Evolutionary conservation across 768 basidiomycete species (phyloP).

Genomic region (Filobasidium wieringae): DNA sequence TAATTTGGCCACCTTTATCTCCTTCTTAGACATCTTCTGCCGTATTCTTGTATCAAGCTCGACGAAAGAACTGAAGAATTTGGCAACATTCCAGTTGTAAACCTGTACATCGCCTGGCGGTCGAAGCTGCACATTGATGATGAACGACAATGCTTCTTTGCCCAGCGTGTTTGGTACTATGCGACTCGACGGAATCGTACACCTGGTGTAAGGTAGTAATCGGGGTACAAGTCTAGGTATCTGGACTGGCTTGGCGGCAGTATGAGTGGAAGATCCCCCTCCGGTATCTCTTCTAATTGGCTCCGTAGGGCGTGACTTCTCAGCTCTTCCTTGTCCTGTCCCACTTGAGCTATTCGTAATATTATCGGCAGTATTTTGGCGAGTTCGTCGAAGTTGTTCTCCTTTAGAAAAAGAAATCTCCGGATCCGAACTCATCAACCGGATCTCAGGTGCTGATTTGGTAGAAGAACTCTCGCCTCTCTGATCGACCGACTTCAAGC

Average conservation of each 20-base stretch:
- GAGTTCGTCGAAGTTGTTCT: not conserved
- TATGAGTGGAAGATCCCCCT: too few relatives aligned
- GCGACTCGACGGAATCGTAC: slow-evolving; percentile 64
- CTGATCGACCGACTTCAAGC: not conserved
- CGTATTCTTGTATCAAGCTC: slow-evolving; percentile 70
- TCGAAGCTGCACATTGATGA: slow-evolving; percentile 51
- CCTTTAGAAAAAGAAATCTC: not conserved
- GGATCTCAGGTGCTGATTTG: not conserved
- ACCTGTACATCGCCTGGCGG: slow-evolving; percentile 24
- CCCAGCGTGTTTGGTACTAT: slow-evolving; percentile 81
- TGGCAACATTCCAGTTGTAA: slow-evolving; percentile 68
- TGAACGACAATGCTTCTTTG: slow-evolving; percentile 82
- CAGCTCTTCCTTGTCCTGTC: not conserved
- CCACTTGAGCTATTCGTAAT: not conserved
- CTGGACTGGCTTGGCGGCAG: not conserved
- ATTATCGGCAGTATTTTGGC: not conserved
- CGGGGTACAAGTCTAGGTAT: slow-evolving; percentile 18
- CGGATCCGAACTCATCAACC: not conserved
- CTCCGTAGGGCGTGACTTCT: too few relatives aligned
- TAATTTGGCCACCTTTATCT: slow-evolving; percentile 59
- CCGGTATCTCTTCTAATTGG: too few relatives aligned
- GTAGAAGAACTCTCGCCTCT: not conserved
- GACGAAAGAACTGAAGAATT: slow-evolving; percentile 86
- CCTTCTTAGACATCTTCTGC: slow-evolving; percentile 47
- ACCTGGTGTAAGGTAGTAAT: slow-evolving; percentile 61